phyloP scores from a whole-genome alignment of 352 stramenopile species.

The Pythium periplocum region DNA sequence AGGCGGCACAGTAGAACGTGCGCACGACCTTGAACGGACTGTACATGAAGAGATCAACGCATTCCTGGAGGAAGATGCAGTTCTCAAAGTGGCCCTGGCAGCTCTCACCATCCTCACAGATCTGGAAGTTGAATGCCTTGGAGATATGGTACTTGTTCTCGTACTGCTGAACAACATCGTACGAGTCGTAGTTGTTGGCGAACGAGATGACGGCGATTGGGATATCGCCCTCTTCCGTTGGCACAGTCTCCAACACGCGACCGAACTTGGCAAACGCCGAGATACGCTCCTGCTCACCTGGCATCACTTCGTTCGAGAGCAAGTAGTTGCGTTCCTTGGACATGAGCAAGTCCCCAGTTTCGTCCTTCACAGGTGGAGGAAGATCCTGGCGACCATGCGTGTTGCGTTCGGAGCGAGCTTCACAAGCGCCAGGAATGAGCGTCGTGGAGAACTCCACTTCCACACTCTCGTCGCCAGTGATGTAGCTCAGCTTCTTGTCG shows the following conservation, averaged over 20 bases:
- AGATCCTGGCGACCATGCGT: conserved; percentile 12
- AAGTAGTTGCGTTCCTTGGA: conserved; percentile 15
- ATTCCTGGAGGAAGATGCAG: conserved; percentile 26
- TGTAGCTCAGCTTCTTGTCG: conserved; percentile 6
- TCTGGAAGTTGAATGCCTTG: conserved; percentile 39
- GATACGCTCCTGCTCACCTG: conserved; percentile 25
- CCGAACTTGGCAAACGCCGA: conserved; percentile 31
- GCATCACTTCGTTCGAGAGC: conserved; percentile 12
- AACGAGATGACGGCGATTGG: conserved; percentile 39
- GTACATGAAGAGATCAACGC: conserved; percentile 54
- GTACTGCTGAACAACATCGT: conserved; percentile 25
- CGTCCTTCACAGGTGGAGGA: not conserved
- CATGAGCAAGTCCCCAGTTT: not conserved
- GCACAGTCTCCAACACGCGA: conserved; percentile 16
- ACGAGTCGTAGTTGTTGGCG: conserved; percentile 32
- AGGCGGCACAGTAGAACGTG: conserved; percentile 25
- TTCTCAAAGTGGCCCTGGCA: conserved; percentile 22
- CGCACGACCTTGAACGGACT: conserved; percentile 48
- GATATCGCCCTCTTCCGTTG: not conserved
- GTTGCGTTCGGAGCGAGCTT: conserved; percentile 24
- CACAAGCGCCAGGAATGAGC: conserved; percentile 36
- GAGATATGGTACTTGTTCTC: conserved; percentile 18
- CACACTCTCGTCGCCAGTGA: conserved; percentile 7
- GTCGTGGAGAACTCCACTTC: conserved; percentile 30
- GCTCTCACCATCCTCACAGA: conserved; percentile 18